These are phyloP conservation scores for Hypoxylon sp. DNA, from an alignment of 2,329 filamentous ascomycete genomes.

Conservation along the genomic window DNA sequence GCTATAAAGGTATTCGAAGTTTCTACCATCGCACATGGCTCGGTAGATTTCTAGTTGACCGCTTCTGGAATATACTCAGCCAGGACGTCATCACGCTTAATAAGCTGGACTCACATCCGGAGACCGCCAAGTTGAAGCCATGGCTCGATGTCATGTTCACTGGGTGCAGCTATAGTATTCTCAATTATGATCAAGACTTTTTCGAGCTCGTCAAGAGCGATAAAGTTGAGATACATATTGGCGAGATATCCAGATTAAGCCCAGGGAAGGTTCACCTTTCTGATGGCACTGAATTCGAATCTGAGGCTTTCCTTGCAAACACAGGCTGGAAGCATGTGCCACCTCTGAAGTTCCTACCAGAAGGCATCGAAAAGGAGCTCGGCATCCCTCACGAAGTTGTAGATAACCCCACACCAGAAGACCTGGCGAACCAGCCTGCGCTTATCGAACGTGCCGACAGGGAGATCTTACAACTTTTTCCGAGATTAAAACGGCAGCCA, in stretches of 20 bases:
- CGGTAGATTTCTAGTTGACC: conserved; percentile 69
- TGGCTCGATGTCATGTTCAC: conserved; percentile 68
- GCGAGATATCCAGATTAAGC: conserved; percentile 67
- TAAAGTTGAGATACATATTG: conserved; percentile 68
- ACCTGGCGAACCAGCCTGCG: conserved; percentile 56
- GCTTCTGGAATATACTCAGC: conserved; percentile 72
- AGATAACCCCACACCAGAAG: conserved; percentile 49
- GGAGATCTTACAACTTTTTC: conserved; percentile 64
- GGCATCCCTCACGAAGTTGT: conserved; percentile 60
- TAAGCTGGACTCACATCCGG: conserved; percentile 68
- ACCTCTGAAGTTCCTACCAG: conserved; percentile 63
- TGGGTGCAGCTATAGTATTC: conserved; percentile 70
- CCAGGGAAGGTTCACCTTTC: conserved; percentile 62
- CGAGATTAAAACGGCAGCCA: conserved; percentile 62
- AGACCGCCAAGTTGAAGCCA: conserved; percentile 68
- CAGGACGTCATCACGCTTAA: conserved; percentile 69
- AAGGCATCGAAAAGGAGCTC: conserved; percentile 60
- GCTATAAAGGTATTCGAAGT: conserved; percentile 66
- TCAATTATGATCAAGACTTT: conserved; percentile 72
- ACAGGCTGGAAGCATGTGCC: conserved; percentile 69
- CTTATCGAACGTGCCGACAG: conserved; percentile 60
- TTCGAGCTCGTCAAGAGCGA: conserved; percentile 69
- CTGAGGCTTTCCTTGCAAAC: conserved; percentile 68
- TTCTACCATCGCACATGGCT: conserved; percentile 72
- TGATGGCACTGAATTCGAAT: conserved; percentile 59